Evolutionary conservation across 2,329 filamentous ascomycete species (phyloP), one percentile per base, ranked within the genome.

Genomic region (Fusarium sp.): DNA sequence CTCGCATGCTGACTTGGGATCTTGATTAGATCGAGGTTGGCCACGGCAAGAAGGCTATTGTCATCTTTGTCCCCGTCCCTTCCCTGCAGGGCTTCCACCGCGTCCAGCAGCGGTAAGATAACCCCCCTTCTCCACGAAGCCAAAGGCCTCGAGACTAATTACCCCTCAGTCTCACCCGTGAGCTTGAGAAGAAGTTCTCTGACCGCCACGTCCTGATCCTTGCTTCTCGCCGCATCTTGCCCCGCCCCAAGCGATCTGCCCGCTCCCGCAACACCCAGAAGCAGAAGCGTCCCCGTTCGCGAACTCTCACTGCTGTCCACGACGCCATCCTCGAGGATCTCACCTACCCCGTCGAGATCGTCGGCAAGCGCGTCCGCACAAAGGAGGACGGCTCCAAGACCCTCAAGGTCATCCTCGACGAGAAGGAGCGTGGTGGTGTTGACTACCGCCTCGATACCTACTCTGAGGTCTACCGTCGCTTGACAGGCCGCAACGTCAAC

Each of bases 161-260:
- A 3, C n/a, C 3, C 1, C 30, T 6, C 61, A 98, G 95, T 82
- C 91, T 99, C 82, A 99, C 96, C 85, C 96, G 96, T 86, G 96
- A 99, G 90, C 94, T 99, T 82, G 96, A 99, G 92, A 99, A 99
- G 94, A 99, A 99, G 89, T 99, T 99, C 93, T 98, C 96, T 74
- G 96, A 99, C 90, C 96, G 96, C 85, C 96, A 99, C 85, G 96
- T 99, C 83, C 88, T 99, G 83, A 94, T 99, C 90, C 92, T 99
- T 78, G 96, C 96, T 78, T 96, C 95, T 81, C 96, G 96, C 89
- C 96, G 96, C 85, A 99, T 99, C 80, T 90, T 99, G 70, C 95
- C 96, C 83, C 94, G 94, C 84, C 96, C 96, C 83, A 97, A 97
- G 93, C 94, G 95, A 83, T 97, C 94, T 83, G 93, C 91, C 88